Evolutionary conservation across 208 protist species (phyloP), one percentile per base, ranked within the genome.

Genomic region (Vickermania spadyakhi): DNA sequence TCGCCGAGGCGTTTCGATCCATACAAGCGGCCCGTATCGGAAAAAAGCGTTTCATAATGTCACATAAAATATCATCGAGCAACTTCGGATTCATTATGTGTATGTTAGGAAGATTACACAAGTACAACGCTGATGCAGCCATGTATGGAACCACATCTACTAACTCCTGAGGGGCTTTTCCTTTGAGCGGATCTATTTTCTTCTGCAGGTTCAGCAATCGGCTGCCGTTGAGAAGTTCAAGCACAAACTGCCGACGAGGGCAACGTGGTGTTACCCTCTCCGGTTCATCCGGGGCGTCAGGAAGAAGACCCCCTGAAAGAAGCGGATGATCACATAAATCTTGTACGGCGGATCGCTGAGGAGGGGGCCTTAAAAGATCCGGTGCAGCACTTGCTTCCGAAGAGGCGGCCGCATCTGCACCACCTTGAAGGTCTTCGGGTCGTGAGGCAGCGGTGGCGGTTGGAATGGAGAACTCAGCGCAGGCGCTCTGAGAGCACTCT

Each of bases 241-340:
- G 5, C 18, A 21, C 25, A n/a, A 59, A 49, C 23, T 49, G 14
- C 55, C 55, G 55, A 5, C 29, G 55, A 13, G 26, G 1, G 1
- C 31, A n/a, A 45, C 41, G 7, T 55, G 26, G 36, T 56, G 7
- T 36, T 52, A 31, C 21, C 5, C 26, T 4, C 11, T 21, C 7
- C 11, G 25, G 25, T 27, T 29, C 45, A 42, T 2, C 21, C 1
- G 22, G 28, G 23, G 30, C 49, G 29, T 36, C 41, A 21, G 53
- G 7, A n/a, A 21, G 36, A 7, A 72, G 25, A 1, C 63, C 63
- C 26, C 53, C 70, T 1, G 52, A 51, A 1, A 76, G 56, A 3
- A 76, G 51, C 3, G 70, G 64, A 56, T 76, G 42, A 50, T 76
- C 65, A 52, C 64, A 70, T 1, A 71, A 52, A 2, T 64, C 69